Evolutionary conservation across 306 rosid genomes (phyloP).

Genomic region (Citrullus amarus): DNA sequence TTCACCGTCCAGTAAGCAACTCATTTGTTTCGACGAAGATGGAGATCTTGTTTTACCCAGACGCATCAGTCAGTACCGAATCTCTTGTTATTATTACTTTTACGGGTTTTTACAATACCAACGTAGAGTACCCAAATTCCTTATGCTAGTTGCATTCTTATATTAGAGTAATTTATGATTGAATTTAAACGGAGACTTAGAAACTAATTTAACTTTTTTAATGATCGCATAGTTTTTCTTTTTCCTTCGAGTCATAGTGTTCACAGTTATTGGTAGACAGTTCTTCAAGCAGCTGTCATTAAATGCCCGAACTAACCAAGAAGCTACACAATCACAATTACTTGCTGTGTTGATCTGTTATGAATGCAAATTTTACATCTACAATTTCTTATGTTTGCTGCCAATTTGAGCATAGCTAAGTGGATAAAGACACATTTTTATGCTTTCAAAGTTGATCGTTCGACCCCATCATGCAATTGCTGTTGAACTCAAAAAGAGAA

Average conservation of each 20-base stretch:
- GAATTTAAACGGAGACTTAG: neutral
- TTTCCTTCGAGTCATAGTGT: neutral
- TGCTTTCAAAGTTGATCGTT: too few relatives aligned
- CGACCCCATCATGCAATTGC: too few relatives aligned
- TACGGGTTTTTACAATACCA: neutral
- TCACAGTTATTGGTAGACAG: neutral
- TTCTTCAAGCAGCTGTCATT: neutral
- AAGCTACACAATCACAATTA: neutral
- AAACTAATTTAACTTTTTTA: neutral
- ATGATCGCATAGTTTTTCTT: neutral
- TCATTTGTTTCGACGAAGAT: slow-evolving; percentile 39
- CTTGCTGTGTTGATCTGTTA: neutral
- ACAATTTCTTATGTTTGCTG: neutral
- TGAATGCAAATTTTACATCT: neutral
- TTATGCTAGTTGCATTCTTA: neutral
- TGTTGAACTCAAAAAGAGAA: too few relatives aligned
- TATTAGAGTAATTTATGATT: neutral
- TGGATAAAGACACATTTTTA: too few relatives aligned
- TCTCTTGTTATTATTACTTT: neutral
- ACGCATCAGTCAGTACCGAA: slow-evolving; percentile 28
- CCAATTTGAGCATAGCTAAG: too few relatives aligned
- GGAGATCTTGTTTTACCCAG: slow-evolving; percentile 77
- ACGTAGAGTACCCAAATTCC: neutral
- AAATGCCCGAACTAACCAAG: neutral
- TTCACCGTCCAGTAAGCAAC: slow-evolving; percentile 9